These are phyloP conservation scores for Tricholoma bakamatsutake DNA, from an alignment of 768 basidiomycete species.

Conservation along the genomic window DNA sequence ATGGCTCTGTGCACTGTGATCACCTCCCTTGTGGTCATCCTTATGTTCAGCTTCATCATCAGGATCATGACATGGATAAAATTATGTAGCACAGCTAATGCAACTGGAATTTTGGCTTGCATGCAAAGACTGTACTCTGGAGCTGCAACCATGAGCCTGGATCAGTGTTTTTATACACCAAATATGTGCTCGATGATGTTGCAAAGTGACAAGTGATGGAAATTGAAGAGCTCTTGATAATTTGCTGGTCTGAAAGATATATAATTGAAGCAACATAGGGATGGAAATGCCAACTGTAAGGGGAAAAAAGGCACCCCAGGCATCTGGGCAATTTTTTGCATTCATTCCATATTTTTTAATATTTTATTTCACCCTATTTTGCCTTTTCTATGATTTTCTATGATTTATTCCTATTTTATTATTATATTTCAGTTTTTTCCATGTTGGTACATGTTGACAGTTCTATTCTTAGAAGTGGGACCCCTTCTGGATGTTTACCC, in stretches of 20 bases:
- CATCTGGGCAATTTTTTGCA: no score
- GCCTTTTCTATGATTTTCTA: no score
- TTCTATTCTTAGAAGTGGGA: no score
- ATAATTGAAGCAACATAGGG: background rate
- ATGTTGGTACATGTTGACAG: no score
- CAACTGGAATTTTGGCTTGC: constrained; percentile 18
- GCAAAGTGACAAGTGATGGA: constrained; percentile 15
- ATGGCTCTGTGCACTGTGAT: background rate
- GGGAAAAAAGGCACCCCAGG: no score
- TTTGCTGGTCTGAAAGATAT: constrained; percentile 13
- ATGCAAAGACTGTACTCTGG: background rate
- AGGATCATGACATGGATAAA: constrained; percentile 20
- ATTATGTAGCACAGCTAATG: constrained; percentile 21
- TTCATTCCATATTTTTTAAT: no score
- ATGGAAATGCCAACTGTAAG: no score
- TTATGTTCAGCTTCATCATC: background rate
- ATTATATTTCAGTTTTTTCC: no score
- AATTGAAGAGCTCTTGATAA: constrained; percentile 21
- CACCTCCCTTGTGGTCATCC: background rate
- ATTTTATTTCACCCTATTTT: no score
- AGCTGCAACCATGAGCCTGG: constrained; percentile 5
- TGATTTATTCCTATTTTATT: no score
- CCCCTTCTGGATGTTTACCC: no score
- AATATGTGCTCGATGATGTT: constrained; percentile 23
- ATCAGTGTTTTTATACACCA: constrained; percentile 17